Percentiles rank a stretch among this genome's conserved stretches.
phyloP scores from a whole-genome alignment of 805 yeast species.

The Teunomyces atbi region DNA sequence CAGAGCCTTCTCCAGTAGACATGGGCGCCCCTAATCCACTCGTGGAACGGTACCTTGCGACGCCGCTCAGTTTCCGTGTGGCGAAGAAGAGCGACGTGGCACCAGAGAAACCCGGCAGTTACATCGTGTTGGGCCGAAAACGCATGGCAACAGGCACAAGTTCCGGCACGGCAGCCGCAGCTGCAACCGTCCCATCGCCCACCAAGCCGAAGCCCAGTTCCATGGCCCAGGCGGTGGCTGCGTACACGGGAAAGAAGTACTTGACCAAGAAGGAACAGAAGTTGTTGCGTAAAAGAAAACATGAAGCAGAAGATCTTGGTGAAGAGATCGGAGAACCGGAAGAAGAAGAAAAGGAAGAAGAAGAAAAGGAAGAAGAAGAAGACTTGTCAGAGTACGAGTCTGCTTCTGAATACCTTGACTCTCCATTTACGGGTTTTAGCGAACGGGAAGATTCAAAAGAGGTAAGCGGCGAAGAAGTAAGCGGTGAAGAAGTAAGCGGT shows the following conservation, averaged over 20 bases:
- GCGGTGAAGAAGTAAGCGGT: constrained; percentile 7
- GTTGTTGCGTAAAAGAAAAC: constrained; percentile 22
- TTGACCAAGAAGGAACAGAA: constrained; percentile 46
- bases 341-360: constrained; percentile 14
- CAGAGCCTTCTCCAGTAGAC: not conserved
- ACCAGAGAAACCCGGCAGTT: constrained; percentile 45
- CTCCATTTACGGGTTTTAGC: constrained; percentile 6
- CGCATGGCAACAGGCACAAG: not conserved
- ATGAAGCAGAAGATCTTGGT: constrained; percentile 16
- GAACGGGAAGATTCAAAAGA: constrained; percentile 8
- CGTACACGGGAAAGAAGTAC: constrained; percentile 55
- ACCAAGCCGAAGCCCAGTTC: constrained; percentile 39
- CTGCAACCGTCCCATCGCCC: constrained; percentile 6
- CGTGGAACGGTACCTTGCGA: constrained; percentile 58
- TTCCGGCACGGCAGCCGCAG: constrained; percentile 2
- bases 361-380: constrained; percentile 13
- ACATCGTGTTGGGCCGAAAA: constrained; percentile 37
- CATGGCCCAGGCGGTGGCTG: constrained; percentile 59
- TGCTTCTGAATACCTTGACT: constrained; percentile 30
- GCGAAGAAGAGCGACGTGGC: constrained; percentile 47
- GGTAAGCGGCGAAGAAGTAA: constrained; percentile 5
- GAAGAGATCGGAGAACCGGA: constrained; percentile 13
- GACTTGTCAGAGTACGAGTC: constrained; percentile 28
- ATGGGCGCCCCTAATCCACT: constrained; percentile 42
- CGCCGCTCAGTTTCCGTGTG: constrained; percentile 61